Evolutionary conservation across 2,329 filamentous ascomycete species (phyloP).

Genomic region (Coniella vitis): DNA sequence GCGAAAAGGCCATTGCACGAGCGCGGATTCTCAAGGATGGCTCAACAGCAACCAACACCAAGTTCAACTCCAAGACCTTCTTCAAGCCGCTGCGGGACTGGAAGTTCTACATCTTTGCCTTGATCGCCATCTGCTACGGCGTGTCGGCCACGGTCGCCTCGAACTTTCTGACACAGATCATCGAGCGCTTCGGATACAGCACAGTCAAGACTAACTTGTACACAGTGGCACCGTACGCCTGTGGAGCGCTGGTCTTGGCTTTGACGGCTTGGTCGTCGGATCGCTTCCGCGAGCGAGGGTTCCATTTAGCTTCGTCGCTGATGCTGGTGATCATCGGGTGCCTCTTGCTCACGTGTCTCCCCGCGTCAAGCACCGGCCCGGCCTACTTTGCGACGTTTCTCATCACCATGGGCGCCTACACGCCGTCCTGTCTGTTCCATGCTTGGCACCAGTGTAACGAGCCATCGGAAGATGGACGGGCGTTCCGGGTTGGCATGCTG

Average conservation of each 20-base stretch:
- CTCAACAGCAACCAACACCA: background rate
- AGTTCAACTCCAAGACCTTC: background rate
- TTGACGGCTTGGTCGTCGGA: background rate
- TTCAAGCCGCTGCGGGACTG: background rate
- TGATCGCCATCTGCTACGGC: slow-evolving; percentile 2
- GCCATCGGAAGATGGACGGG: background rate
- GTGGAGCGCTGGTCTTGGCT: slow-evolving; percentile 48
- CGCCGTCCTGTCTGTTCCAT: slow-evolving; percentile 1
- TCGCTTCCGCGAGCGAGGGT: background rate
- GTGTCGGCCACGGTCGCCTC: background rate
- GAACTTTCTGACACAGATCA: slow-evolving; percentile 42
- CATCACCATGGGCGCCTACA: background rate
- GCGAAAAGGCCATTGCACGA: background rate
- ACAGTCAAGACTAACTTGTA: slow-evolving; percentile 65
- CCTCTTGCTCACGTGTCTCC: background rate
- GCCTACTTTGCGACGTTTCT: slow-evolving; percentile 5
- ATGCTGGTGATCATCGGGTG: slow-evolving; percentile 1
- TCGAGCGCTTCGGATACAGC: slow-evolving; percentile 39
- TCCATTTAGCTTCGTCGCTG: background rate
- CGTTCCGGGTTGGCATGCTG: background rate
- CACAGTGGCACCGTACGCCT: slow-evolving; percentile 73
- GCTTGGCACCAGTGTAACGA: slow-evolving; percentile 5
- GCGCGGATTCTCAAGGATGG: background rate
- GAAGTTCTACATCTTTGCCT: background rate
- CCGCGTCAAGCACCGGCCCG: background rate